These are phyloP conservation scores for Raphanus sativus DNA, from an alignment of 345 rosid genomes.

Conservation along the genomic window DNA sequence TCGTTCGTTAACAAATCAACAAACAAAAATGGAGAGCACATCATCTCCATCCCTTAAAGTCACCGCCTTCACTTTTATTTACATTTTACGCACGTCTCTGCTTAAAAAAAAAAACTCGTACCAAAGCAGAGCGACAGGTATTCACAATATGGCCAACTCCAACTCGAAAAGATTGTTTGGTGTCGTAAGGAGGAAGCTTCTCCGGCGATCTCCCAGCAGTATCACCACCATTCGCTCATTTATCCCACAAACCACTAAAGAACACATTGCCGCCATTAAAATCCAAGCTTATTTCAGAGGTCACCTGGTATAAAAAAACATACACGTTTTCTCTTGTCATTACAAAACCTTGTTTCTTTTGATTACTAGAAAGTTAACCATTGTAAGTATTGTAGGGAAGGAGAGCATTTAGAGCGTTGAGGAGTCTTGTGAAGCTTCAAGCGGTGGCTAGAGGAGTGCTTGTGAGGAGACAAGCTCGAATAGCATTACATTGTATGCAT, in stretches of 20 bases:
- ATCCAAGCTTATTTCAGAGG: conserved; percentile 85
- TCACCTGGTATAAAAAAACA: conserved; percentile 53
- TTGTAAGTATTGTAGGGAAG: conserved; percentile 50
- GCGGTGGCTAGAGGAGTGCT: conserved; percentile 69
- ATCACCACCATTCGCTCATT: conserved; percentile 25
- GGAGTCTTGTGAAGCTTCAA: conserved; percentile 81
- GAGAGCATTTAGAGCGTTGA: conserved; percentile 70
- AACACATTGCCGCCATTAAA: conserved; percentile 61
- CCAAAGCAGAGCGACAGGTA: not conserved
- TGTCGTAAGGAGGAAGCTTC: conserved; percentile 31
- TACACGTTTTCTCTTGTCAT: not conserved
- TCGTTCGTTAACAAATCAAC: conserved; percentile 13
- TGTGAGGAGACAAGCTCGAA: conserved; percentile 61
- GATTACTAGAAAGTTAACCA: not conserved
- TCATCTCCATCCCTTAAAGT: conserved; percentile 39
- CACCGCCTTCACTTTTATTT: conserved; percentile 27
- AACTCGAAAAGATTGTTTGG: conserved; percentile 34
- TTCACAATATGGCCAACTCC: conserved; percentile 25
- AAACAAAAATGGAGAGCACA: conserved; percentile 36
- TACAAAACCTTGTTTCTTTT: not conserved
- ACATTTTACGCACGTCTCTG: conserved; percentile 31
- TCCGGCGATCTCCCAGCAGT: conserved; percentile 30
- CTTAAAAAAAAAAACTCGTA: not conserved
- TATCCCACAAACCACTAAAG: conserved; percentile 13
- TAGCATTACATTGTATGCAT: conserved; percentile 76